Evolutionary conservation across 192 early-diverging fungal species (phyloP), one percentile per base, ranked within the genome.

Genomic region (Haplosporangium gracile): DNA sequence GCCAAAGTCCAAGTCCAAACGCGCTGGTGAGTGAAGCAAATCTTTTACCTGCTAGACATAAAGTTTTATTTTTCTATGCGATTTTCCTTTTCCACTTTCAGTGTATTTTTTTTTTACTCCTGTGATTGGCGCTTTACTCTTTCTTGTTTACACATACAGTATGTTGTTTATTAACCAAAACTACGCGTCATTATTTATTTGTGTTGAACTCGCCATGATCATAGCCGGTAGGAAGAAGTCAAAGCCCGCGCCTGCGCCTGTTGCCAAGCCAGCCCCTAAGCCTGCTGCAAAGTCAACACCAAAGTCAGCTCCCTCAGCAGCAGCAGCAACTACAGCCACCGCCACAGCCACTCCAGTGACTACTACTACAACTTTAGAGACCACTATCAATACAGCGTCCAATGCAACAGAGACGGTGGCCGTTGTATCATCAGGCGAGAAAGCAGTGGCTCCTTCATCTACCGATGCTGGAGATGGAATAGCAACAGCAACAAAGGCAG

Each of bases 1-100:
- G 40, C 79, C 79, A 32, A 89, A 85, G 71, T 83, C 82, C 0
- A 84, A 53, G 45, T 68, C 78, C 63, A 88, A 68, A 68, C 70
- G 83, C 80, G 87, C 69, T 42, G 78, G 82, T 84, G 13, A 15
- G 43, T 45, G 13, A 74, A 20, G 65, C 45, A 60, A 15, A 16
- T 34, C 63, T 72, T 47, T 39, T 43, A 43, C 42, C 42, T 43
- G 10, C 42, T 7, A 18, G 18, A 38, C 32, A n/a, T 34, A 38
- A 24, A 40, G 20, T 42, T 70, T 42, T 7, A 22, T 70, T 70
- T 70, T 68, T 29, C 38, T 72, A 60, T 60, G 24, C 22, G 24
- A 60, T 2, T 5, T 45, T 6, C 24, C 26, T 24, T 8, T 71
- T 5, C 47, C 43, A 72, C 7, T 16, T 22, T 20, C 24, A 18